Percentiles rank a stretch among this genome's conserved stretches.
These are phyloP conservation scores for Lophiotrema nucula DNA, from an alignment of 495 filamentous ascomycete genomes.

Conservation along the genomic window DNA sequence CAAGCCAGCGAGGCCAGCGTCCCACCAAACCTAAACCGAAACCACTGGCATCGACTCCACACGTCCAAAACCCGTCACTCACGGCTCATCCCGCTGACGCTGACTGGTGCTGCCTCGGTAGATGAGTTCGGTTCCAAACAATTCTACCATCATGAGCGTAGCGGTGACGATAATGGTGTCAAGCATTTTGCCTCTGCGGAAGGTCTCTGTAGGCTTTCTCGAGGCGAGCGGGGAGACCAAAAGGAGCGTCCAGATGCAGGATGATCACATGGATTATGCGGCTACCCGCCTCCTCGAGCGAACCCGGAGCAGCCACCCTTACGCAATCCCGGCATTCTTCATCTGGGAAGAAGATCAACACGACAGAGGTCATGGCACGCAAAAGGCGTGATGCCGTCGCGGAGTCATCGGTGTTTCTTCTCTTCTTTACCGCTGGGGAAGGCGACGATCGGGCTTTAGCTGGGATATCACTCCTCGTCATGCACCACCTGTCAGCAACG, in stretches of 20 bases:
- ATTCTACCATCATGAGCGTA: too few species aligned
- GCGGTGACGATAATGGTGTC: too few species aligned
- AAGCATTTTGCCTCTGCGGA: too few species aligned
- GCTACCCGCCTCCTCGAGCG: background rate
- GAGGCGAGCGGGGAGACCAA: background rate
- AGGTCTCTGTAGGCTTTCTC: too few species aligned
- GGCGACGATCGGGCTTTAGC: background rate
- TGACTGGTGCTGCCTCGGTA: too few species aligned
- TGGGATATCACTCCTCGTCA: constrained; percentile 2
- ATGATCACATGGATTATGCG: constrained; percentile 6
- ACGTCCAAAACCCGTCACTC: background rate
- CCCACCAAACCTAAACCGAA: background rate
- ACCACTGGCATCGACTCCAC: background rate
- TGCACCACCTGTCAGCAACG: constrained; percentile 3
- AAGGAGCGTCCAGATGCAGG: background rate
- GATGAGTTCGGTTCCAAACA: too few species aligned
- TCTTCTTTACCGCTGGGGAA: too few species aligned
- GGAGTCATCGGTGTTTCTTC: background rate
- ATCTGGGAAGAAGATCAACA: background rate
- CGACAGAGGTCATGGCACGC: background rate
- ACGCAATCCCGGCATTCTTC: background rate
- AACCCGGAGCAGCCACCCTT: background rate
- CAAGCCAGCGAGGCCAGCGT: background rate
- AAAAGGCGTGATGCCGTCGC: background rate
- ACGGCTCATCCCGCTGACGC: background rate